Evolutionary conservation across 352 stramenopile genomes (phyloP).

Genomic region (Phytophthora constricta): DNA sequence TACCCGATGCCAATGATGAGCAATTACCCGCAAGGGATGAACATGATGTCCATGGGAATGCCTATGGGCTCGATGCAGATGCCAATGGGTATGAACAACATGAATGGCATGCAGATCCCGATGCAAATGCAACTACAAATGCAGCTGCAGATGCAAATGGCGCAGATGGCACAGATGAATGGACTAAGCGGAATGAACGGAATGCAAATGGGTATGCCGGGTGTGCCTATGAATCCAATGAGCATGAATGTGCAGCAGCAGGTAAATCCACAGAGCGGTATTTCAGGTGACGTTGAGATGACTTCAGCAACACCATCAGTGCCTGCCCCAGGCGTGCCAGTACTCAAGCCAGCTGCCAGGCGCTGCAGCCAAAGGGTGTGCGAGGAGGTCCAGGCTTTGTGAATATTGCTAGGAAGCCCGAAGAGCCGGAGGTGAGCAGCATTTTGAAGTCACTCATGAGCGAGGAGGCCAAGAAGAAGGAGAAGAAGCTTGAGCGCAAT

Average conservation of each 20-base stretch:
- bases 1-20: constrained; percentile 84
- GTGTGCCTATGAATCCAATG: constrained; percentile 47
- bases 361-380: constrained; percentile 59
- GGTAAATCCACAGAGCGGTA: constrained; percentile 40
- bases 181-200: constrained; percentile 44
- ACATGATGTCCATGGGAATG: constrained; percentile 56
- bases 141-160: constrained; percentile 48
- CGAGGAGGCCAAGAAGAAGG: constrained; percentile 90
- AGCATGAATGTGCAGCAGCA: constrained; percentile 50
- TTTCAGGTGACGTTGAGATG: constrained; percentile 43
- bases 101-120: constrained; percentile 39
- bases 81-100: constrained; percentile 51
- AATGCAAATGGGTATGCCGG: constrained; percentile 53
- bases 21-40: constrained; percentile 48
- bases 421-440: constrained; percentile 81
- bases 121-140: constrained; percentile 55
- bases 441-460: constrained; percentile 90
- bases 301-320: constrained; percentile 8
- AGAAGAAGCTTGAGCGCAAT: constrained; percentile 91
- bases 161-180: constrained; percentile 57
- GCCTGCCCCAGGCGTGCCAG: constrained; percentile 10
- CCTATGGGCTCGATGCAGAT: constrained; percentile 44
- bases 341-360: constrained; percentile 38
- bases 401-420: constrained; percentile 81
- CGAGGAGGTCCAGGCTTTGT: constrained; percentile 59